Evolutionary conservation across 306 rosid genomes (phyloP).

Genomic region (Glycine latifolia): DNA sequence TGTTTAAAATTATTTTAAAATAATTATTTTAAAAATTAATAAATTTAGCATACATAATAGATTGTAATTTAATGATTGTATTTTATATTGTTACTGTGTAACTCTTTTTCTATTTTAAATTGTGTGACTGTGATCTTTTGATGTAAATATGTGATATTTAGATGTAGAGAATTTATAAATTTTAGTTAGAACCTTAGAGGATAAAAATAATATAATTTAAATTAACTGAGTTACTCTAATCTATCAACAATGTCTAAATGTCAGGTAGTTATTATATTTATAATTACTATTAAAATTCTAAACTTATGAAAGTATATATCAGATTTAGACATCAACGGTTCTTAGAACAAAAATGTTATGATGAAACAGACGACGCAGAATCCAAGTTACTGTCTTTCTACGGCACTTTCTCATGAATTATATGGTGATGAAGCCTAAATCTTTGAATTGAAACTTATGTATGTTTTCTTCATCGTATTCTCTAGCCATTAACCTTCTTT

Average conservation of each 20-base stretch:
- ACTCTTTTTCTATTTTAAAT: not conserved
- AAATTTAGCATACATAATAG: not conserved
- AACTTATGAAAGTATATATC: not conserved
- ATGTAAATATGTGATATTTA: too few species aligned
- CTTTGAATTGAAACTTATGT: constrained; percentile 22
- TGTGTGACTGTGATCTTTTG: not conserved
- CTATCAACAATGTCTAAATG: not conserved
- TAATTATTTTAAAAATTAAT: too few species aligned
- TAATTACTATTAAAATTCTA: not conserved
- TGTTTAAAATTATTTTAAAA: too few species aligned
- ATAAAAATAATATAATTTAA: not conserved
- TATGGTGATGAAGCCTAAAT: not conserved
- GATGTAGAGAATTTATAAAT: not conserved
- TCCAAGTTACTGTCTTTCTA: not conserved
- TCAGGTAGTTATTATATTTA: not conserved
- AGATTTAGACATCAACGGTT: not conserved
- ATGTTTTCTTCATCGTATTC: not conserved
- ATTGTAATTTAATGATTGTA: not conserved
- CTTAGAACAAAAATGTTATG: not conserved
- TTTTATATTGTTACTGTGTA: too few species aligned
- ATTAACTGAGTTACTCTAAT: not conserved
- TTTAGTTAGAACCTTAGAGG: not conserved
- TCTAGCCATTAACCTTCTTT: not conserved
- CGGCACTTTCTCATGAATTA: not conserved
- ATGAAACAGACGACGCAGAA: not conserved